Base-by-base conservation (phyloP, 1,139 yeast species). In the Suhomyces taliae region DNA sequence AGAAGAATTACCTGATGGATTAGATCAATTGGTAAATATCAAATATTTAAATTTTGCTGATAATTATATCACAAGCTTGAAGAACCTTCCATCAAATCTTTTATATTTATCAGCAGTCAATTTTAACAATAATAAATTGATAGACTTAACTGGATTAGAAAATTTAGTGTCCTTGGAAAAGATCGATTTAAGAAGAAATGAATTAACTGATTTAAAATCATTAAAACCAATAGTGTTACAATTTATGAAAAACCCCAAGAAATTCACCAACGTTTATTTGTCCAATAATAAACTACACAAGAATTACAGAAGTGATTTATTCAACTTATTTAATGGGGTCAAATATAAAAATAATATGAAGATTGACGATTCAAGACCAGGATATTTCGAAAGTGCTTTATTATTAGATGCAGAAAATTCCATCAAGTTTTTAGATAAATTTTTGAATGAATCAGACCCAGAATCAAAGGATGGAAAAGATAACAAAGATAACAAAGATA, bases 361-460 rank as follows among this genome's bases (percentile, higher is more conserved):
- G 54, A 76, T 83, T 42, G 87, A 83, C 58, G 87, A 84, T 46
- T 79, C 85, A 8, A 65, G 77, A 48, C 87, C 88, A 0, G 87
- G 88, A 1, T 76, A 83, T 50, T 79, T 83, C 60, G 88, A 83
- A 62, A 73, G 80, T 42, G 78, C 85, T 14, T 57, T 79, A 57
- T 60, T 81, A 33, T 64, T 80, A 45, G 86, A 81, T 54, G 67
- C 75, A 3, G 81, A 78, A 49, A 66, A 70, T 8, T 78, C 85
- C 0, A 64, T 66, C 44, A 62, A 71, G 56, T 67, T 67, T 41
- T 67, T 79, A 48, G 75, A 75, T 47, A 73, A 70, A 46, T 78
- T 67, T 53, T 66, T 76, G 46, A 72, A 37, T 2, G 49, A 36
- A 14, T 8, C 35, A 12, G 12, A 33, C 7, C 12, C 9, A 36